A percentile compares a stretch with the other conserved stretches of the same genome.
Conservation (phyloP, 2,329 filamentous ascomycete genomes). For the Fusarium sp. region DNA sequence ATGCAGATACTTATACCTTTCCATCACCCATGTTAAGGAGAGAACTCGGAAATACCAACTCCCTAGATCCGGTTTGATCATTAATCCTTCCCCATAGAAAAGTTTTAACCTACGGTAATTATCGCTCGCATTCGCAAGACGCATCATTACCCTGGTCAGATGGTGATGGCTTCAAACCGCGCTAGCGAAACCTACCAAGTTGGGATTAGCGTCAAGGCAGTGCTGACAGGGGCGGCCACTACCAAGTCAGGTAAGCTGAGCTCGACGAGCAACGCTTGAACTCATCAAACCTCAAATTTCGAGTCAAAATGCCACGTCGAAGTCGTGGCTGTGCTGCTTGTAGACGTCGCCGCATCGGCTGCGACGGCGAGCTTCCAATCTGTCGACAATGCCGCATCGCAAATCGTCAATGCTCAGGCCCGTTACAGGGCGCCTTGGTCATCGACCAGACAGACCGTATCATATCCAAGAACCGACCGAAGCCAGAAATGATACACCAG, state of each 20-base stretch:
- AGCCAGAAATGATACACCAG: not conserved
- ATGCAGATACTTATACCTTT: not conserved
- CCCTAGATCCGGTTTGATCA: not conserved
- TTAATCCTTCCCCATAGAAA: not conserved
- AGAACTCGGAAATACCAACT: not conserved
- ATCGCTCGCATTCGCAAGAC: not conserved
- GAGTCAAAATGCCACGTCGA: not conserved
- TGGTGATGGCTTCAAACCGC: not conserved
- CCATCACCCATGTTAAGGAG: not conserved
- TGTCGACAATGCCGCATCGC: conserved; percentile 1
- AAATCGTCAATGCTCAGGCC: not conserved
- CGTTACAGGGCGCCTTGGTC: not conserved
- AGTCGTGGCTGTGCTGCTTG: not conserved
- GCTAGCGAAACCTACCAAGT: conserved; percentile 10
- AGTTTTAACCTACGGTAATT: not conserved
- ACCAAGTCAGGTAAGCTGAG: not conserved
- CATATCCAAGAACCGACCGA: not conserved
- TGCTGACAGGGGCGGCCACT: not conserved
- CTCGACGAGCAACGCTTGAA: not conserved
- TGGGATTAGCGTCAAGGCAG: not conserved
- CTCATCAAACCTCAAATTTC: not conserved
- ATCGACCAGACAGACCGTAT: not conserved
- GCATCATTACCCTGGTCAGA: not conserved
- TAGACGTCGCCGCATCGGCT: not conserved
- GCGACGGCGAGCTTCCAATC: not conserved